Conservation (phyloP, 208 protist species). For the Leishmania arabica region DNA sequence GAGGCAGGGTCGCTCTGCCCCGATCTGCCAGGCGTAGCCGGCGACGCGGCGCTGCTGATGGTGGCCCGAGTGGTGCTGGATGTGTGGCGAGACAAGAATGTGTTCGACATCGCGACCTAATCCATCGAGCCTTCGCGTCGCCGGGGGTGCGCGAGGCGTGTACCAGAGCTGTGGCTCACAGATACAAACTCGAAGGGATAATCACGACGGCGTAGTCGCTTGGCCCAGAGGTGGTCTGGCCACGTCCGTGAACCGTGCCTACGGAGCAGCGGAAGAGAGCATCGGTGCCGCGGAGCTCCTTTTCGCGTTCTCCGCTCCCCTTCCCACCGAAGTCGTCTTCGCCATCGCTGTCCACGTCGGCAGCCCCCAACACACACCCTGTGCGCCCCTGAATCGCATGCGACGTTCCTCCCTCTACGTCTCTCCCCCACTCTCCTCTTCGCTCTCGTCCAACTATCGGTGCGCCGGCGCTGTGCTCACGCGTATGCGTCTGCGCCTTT, state of each 20-base stretch:
- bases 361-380: not conserved
- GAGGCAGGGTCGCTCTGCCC: conserved; percentile 10
- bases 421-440: not conserved
- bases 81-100: conserved; percentile 66
- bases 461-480: not conserved
- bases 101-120: conserved; percentile 35
- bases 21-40: conserved; percentile 21
- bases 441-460: not conserved
- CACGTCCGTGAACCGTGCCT: not conserved
- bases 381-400: not conserved
- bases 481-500: not conserved
- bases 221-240: not conserved
- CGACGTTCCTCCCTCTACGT: not conserved
- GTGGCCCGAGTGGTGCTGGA: conserved; percentile 19
- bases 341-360: not conserved
- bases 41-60: conserved; percentile 19
- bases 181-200: not conserved
- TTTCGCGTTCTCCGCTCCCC: not conserved
- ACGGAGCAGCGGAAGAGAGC: not conserved
- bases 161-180: not conserved
- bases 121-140: not conserved
- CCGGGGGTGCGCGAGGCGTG: not conserved
- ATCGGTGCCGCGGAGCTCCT: not conserved
- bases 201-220: not conserved
- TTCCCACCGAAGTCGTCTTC: not conserved